Conservation (phyloP, 2,329 filamentous ascomycete genomes). For the Raffaelea deltoideospora region DNA sequence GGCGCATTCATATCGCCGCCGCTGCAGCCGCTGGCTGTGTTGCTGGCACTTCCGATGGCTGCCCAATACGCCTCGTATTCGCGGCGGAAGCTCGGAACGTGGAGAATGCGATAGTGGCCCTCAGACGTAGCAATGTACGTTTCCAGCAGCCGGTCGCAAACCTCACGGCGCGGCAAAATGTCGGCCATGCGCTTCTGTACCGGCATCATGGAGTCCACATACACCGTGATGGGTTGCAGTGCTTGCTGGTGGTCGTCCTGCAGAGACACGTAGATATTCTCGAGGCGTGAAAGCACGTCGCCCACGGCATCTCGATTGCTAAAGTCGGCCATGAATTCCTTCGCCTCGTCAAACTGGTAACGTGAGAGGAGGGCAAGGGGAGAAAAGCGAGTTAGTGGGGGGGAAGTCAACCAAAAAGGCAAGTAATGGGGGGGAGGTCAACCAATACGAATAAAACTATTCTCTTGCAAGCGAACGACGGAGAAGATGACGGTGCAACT, state of each 20-base stretch:
- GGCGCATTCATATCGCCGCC: neutral
- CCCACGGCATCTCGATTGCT: constrained; percentile 23
- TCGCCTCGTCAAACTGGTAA: constrained; percentile 36
- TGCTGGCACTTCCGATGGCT: constrained; percentile 20
- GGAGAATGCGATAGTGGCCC: constrained; percentile 36
- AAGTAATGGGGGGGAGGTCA: too few relatives aligned
- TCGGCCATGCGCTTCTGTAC: constrained; percentile 42
- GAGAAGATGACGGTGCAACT: too few relatives aligned
- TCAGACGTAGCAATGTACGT: constrained; percentile 36
- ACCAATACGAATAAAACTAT: too few relatives aligned
- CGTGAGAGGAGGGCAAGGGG: too few relatives aligned
- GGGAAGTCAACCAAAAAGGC: too few relatives aligned
- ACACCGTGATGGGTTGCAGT: constrained; percentile 36
- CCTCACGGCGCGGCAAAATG: constrained; percentile 31
- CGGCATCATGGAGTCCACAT: constrained; percentile 43
- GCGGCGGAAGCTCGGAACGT: constrained; percentile 33
- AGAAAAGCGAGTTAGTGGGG: too few relatives aligned
- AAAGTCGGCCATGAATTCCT: constrained; percentile 30
- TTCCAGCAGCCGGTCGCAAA: constrained; percentile 35
- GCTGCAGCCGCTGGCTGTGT: constrained; percentile 16
- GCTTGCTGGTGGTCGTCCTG: constrained; percentile 31
- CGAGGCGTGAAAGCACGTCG: constrained; percentile 28
- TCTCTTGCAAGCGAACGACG: too few relatives aligned
- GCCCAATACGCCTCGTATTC: constrained; percentile 39
- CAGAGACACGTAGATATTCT: constrained; percentile 30